phyloP scores from a whole-genome alignment of 2,329 filamentous ascomycete species.

The Fusarium sp. region DNA sequence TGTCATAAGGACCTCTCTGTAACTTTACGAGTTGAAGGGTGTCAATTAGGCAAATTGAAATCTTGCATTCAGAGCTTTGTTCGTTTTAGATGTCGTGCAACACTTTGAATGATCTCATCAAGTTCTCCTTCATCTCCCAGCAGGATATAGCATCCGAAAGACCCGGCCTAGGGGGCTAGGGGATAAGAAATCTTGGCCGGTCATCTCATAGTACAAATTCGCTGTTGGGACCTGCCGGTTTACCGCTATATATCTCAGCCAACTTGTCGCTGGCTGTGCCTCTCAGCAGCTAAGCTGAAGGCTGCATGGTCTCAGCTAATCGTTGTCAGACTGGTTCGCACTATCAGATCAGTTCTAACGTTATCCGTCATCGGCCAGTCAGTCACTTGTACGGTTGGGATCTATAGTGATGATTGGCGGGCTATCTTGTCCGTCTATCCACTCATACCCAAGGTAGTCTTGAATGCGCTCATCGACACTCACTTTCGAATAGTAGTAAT shows the following conservation, averaged over 20 bases:
- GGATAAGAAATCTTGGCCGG: too few relatives aligned
- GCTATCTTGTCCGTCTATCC: conserved; percentile 4
- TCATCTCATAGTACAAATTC: too few relatives aligned
- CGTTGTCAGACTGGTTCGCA: conserved; percentile 1
- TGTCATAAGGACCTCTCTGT: conserved; percentile 51
- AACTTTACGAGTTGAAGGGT: conserved; percentile 47
- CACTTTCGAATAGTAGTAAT: conserved; percentile 7
- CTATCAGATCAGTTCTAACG: conserved; percentile 2
- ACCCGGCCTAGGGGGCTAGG: not conserved
- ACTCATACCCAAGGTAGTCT: not conserved
- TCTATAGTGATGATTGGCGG: conserved; percentile 14
- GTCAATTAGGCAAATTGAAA: conserved; percentile 49
- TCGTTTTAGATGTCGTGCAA: conserved; percentile 10
- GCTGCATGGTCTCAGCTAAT: not conserved
- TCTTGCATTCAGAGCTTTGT: conserved; percentile 42
- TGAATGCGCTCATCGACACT: conserved; percentile 8
- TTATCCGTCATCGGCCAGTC: not conserved
- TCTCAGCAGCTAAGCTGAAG: not conserved
- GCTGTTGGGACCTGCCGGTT: too few relatives aligned
- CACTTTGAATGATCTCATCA: conserved; percentile 11
- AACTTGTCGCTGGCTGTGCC: not conserved
- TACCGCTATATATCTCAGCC: not conserved
- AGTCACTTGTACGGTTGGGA: not conserved
- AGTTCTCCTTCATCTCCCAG: not conserved
- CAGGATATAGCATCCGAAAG: not conserved